Percentiles rank a stretch among this genome's conserved stretches.
Evolutionary conservation across 2,329 filamentous ascomycete genomes (phyloP).

Genomic region (Berkeleyomyces basicola): DNA sequence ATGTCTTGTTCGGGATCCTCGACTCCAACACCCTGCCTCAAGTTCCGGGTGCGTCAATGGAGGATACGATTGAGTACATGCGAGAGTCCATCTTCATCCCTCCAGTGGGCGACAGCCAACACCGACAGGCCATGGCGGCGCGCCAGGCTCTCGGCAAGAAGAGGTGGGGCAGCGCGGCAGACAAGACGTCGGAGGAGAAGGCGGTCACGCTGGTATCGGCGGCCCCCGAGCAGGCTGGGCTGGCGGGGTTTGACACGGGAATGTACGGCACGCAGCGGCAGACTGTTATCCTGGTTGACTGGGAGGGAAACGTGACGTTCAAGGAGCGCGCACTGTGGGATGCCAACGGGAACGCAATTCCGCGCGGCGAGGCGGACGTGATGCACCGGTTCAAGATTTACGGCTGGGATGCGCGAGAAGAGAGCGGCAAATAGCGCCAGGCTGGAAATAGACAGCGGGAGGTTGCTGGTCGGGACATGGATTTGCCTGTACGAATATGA

Average conservation of each 20-base stretch:
- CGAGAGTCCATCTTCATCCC: constrained; percentile 47
- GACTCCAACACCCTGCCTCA: constrained; percentile 39
- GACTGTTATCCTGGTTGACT: constrained; percentile 44
- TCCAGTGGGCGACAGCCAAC: constrained; percentile 33
- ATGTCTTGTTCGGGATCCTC: constrained; percentile 36
- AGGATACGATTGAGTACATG: constrained; percentile 36
- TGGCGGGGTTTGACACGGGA: constrained; percentile 35
- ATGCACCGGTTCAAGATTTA: constrained; percentile 40
- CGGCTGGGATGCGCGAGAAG: constrained; percentile 25
- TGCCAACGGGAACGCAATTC: constrained; percentile 35
- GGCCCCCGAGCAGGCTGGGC: constrained; percentile 16
- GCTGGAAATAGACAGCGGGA: background rate
- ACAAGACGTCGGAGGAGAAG: constrained; percentile 21
- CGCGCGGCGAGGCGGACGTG: constrained; percentile 37
- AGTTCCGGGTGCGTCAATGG: constrained; percentile 25
- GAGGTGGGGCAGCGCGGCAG: constrained; percentile 1
- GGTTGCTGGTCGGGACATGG: background rate
- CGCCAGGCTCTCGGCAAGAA: constrained; percentile 22
- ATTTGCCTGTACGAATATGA: background rate
- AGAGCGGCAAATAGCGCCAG: background rate
- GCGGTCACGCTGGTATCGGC: no score
- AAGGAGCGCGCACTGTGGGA: constrained; percentile 45
- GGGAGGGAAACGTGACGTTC: constrained; percentile 44
- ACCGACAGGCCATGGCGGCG: constrained; percentile 29
- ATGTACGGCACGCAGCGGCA: constrained; percentile 50